These are phyloP conservation scores for Termitomyces eurrhizus DNA, from an alignment of 768 basidiomycete species.

Conservation along the genomic window DNA sequence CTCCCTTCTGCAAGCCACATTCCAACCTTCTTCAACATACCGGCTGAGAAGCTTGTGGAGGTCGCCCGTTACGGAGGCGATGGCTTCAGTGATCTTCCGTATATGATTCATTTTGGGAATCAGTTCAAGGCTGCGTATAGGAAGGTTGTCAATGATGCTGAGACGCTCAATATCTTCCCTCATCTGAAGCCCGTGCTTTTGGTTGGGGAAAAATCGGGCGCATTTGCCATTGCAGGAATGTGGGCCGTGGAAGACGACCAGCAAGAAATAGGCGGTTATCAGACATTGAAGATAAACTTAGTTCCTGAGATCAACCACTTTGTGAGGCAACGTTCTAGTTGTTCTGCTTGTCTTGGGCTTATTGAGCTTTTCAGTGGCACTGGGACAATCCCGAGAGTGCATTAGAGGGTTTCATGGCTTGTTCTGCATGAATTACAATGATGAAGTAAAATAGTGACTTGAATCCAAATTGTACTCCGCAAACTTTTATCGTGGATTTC, in stretches of 20 bases:
- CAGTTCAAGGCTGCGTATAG: slow-evolving; percentile 19
- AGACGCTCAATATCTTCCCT: slow-evolving; percentile 12
- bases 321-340: slow-evolving; percentile 7
- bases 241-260: slow-evolving; percentile 21
- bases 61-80: slow-evolving; percentile 10
- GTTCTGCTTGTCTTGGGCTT: too few species aligned
- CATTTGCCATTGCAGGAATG: slow-evolving; percentile 15
- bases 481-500: too few species aligned
- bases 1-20: slow-evolving; percentile 16
- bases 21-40: slow-evolving; percentile 24
- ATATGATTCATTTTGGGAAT: slow-evolving; percentile 13
- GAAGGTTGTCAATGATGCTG: slow-evolving; percentile 17
- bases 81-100: slow-evolving; percentile 15
- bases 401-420: too few species aligned
- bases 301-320: slow-evolving; percentile 19
- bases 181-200: slow-evolving; percentile 13
- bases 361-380: too few species aligned
- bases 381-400: too few species aligned
- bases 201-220: slow-evolving; percentile 15
- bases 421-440: too few species aligned
- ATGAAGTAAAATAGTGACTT: too few species aligned
- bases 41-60: slow-evolving; percentile 9
- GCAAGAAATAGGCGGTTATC: slow-evolving; percentile 3
- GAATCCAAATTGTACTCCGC: too few species aligned
- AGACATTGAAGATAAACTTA: slow-evolving; percentile 10